Evolutionary conservation across 2,329 filamentous ascomycete species (phyloP), one percentile per base, ranked within the genome.

Genomic region (Coniella lustricola): DNA sequence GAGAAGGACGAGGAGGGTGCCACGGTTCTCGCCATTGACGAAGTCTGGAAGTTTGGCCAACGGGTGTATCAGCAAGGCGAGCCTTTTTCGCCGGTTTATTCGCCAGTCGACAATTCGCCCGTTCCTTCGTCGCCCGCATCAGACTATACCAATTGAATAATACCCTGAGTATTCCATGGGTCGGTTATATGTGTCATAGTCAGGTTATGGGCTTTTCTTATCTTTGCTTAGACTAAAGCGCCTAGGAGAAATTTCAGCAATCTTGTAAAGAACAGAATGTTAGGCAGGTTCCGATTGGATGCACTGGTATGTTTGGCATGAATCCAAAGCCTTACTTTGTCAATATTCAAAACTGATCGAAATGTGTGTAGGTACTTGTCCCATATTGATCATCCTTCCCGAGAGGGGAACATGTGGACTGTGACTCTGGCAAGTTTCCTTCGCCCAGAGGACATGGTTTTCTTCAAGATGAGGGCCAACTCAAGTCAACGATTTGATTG

Each of bases 11-110:
- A 55, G 8, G 65, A 67, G 36, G 74, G 73, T 10, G 61, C 57
- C 34, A 71, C 65, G 53, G 74, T 72, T 50, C 67, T 91, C 35
- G 69, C 76, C 10, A 72, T 90, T n/a, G 82, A 87, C 51, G 78
- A 87, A 65, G 85, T 89, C 17, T 90, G 85, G 85, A 90, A 90
- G 67, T 88, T 88, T 69, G 85, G 86, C 5, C 67, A 67, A 32
- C 70, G 72, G 55, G 74, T 84, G 2, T 70, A 65, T 55, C 40
- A 50, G n/a, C 49, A 54, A 18, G 41, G 32, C 32, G 52, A 52
- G 16, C 47, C 50, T n/a, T 52, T 50, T 32, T 50, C 50, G 35
- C 50, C 50, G 8, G 50, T 52, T 31, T 50, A 47, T 35, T 50
- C 47, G 3, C 48, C 50, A 4, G n/a, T 46, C 18, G 50, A 52